phyloP scores from a whole-genome alignment of 164 flowering plant species.

The Vitis rupestris region DNA sequence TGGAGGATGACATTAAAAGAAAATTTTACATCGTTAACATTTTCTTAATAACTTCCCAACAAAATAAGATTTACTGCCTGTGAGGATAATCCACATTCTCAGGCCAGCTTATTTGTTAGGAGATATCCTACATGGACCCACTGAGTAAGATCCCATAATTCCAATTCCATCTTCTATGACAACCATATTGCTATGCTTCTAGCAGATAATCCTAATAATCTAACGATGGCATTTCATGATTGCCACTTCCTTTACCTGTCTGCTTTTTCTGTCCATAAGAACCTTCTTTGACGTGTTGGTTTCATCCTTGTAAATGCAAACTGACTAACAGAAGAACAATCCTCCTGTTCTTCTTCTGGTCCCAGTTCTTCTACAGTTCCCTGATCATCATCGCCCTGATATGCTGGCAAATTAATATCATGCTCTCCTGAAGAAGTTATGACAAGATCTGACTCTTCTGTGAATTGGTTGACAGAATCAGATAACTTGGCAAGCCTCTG shows the following conservation, averaged over 20 bases:
- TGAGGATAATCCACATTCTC: too few relatives aligned
- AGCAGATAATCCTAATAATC: background rate
- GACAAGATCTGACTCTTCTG: constrained; percentile 18
- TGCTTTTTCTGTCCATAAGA: constrained; percentile 68
- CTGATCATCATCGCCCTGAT: constrained; percentile 23
- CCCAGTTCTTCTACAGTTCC: constrained; percentile 29
- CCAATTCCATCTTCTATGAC: too few relatives aligned
- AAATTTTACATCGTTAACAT: background rate
- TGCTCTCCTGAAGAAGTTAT: constrained; percentile 19
- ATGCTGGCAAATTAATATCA: constrained; percentile 15
- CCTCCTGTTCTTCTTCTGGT: constrained; percentile 35
- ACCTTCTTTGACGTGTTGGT: constrained; percentile 47
- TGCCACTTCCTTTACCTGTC: constrained; percentile 56
- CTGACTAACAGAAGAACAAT: constrained; percentile 25
- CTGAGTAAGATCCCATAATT: too few relatives aligned
- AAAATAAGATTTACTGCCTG: too few relatives aligned
- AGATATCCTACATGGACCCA: too few relatives aligned
- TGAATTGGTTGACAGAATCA: constrained; percentile 14
- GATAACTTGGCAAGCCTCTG: constrained; percentile 8
- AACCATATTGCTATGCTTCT: too few relatives aligned
- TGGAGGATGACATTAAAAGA: background rate
- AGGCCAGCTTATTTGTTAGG: too few relatives aligned
- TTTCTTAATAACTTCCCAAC: background rate
- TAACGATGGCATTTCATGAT: background rate
- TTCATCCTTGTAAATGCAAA: constrained; percentile 35